Evolutionary conservation across 148 eudicot genomes (phyloP).

Genomic region (Limonium bicolor): DNA sequence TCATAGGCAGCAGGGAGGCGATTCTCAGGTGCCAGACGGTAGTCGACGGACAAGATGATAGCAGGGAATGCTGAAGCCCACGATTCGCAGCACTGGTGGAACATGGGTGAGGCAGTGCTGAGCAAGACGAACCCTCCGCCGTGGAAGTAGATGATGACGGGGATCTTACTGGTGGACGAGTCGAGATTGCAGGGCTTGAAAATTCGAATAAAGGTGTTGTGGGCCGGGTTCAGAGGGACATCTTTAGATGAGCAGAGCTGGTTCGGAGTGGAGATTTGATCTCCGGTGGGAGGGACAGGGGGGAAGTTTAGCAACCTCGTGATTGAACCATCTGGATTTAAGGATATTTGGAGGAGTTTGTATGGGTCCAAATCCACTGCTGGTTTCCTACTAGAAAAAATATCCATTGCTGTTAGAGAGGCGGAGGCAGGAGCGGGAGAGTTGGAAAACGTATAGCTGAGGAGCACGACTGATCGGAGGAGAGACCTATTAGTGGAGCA

Average conservation of each 20-base stretch:
- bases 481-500: too few relatives aligned
- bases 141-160: constrained; percentile 43
- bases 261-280: constrained; percentile 48
- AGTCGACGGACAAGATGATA: constrained; percentile 45
- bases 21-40: constrained; percentile 66
- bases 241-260: constrained; percentile 42
- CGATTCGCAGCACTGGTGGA: constrained; percentile 29
- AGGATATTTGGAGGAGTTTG: constrained; percentile 36
- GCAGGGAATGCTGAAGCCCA: constrained; percentile 28
- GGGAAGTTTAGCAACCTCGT: constrained; percentile 14
- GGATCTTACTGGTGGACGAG: constrained; percentile 23
- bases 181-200: constrained; percentile 20
- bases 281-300: constrained; percentile 10
- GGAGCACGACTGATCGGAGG: too few relatives aligned
- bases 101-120: constrained; percentile 25
- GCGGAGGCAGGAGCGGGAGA: too few relatives aligned
- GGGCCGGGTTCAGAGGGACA: constrained; percentile 32
- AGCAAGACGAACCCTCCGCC: constrained; percentile 63
- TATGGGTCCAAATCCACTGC: constrained; percentile 60
- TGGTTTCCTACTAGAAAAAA: too few relatives aligned
- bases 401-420: too few relatives aligned
- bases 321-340: constrained; percentile 54
- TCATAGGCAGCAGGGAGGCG: constrained; percentile 85
- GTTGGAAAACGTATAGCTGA: too few relatives aligned
- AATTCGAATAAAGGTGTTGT: constrained; percentile 45